phyloP scores from a whole-genome alignment of 768 basidiomycete species.

The Tylopilus vinaceipallidus region DNA sequence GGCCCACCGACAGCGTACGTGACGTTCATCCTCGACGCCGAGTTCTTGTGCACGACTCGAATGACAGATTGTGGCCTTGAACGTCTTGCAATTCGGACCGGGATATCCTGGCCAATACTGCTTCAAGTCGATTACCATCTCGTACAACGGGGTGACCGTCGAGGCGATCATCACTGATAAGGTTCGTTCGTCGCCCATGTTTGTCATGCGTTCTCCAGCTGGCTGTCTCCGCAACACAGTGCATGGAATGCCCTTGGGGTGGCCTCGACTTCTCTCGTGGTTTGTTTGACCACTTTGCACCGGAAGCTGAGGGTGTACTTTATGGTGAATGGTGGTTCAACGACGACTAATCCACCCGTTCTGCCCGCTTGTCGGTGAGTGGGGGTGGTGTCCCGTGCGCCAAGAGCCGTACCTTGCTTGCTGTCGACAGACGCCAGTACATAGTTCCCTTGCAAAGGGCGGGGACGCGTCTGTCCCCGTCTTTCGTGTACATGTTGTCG shows the following conservation, averaged over 20 bases:
- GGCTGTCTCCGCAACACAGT: conserved; percentile 36
- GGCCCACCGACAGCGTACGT: conserved; percentile 29
- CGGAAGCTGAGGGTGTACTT: conserved; percentile 49
- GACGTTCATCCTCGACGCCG: background rate
- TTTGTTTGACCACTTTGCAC: conserved; percentile 60
- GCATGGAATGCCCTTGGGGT: conserved; percentile 60
- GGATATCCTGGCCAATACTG: conserved; percentile 66
- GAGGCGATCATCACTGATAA: conserved; percentile 58
- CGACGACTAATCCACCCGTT: conserved; percentile 24
- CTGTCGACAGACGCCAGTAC: background rate
- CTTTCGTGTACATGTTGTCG: conserved; percentile 8
- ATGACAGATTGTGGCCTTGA: conserved; percentile 28
- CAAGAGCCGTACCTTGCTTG: background rate
- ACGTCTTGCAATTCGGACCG: conserved; percentile 46
- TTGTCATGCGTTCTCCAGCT: background rate
- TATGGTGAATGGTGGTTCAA: conserved; percentile 58
- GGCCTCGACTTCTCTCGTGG: conserved; percentile 70
- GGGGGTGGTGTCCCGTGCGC: background rate
- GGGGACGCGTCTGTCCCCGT: too few relatives aligned
- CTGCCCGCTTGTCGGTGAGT: background rate
- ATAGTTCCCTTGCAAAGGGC: background rate
- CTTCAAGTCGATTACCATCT: conserved; percentile 59
- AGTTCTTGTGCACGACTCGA: background rate
- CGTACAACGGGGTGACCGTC: conserved; percentile 50
- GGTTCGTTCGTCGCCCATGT: conserved; percentile 34